A percentile compares a stretch with the other conserved stretches of the same genome.
These are phyloP conservation scores for Parafenestella ontariensis DNA, from an alignment of 2,329 filamentous ascomycete species.

Conservation along the genomic window DNA sequence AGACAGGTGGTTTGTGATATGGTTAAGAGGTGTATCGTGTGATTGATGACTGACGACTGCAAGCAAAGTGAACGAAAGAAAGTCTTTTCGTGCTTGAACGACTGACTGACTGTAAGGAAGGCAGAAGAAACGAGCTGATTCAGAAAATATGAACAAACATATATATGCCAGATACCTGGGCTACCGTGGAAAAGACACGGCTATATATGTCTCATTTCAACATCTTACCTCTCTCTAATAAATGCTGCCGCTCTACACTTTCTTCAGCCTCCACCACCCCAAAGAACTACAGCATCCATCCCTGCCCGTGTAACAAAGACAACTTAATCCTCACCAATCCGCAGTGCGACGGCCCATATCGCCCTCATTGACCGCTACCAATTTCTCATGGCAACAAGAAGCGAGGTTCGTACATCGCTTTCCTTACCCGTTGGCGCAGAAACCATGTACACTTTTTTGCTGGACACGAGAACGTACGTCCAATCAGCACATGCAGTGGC, in stretches of 20 bases:
- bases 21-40: background rate
- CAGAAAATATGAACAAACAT: background rate
- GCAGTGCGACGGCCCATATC: background rate
- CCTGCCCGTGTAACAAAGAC: background rate
- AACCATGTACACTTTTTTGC: background rate
- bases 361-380: background rate
- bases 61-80: background rate
- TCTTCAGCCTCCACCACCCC: background rate
- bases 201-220: background rate
- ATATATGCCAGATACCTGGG: background rate
- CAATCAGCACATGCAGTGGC: constrained; percentile 6
- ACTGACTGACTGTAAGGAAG: background rate
- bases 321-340: background rate
- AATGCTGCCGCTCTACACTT: background rate
- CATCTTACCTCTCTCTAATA: too few relatives aligned
- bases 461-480: background rate
- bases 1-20: background rate
- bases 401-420: constrained; percentile 14
- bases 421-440: constrained; percentile 3
- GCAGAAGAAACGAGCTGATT: background rate
- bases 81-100: background rate
- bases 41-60: too few relatives aligned
- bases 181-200: background rate
- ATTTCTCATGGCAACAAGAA: background rate
- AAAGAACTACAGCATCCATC: background rate